These are phyloP conservation scores for Sapria himalayana DNA, from an alignment of 345 rosid species.

Conservation along the genomic window DNA sequence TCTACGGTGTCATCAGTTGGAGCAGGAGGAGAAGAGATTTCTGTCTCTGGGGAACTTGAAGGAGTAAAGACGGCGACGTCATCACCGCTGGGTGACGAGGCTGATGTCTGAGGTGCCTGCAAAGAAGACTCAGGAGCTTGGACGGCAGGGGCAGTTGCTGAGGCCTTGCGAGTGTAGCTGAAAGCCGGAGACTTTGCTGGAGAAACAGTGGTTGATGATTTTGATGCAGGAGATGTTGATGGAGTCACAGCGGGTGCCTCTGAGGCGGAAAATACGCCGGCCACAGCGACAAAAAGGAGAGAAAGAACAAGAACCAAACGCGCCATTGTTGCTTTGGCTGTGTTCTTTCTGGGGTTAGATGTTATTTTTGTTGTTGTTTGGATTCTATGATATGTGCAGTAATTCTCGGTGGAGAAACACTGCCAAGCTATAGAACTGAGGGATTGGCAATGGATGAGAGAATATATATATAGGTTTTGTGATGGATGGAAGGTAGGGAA, in stretches of 20 bases:
- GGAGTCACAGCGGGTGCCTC: constrained; percentile 7
- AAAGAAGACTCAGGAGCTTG: neutral
- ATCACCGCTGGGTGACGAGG: neutral
- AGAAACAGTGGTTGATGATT: neutral
- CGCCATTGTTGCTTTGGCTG: constrained; percentile 8
- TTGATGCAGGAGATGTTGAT: neutral
- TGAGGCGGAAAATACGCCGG: constrained; percentile 12
- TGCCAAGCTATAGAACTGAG: constrained; percentile 9
- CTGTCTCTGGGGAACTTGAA: neutral
- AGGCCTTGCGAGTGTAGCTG: neutral
- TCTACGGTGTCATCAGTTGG: neutral
- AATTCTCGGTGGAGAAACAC: constrained; percentile 12
- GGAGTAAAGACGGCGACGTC: neutral
- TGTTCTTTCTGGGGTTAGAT: neutral
- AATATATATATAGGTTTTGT: constrained; percentile 1
- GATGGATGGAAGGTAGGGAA: constrained; percentile 4
- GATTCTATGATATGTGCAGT: constrained; percentile 9
- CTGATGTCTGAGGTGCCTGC: neutral
- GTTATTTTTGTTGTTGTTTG: neutral
- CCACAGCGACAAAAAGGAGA: constrained; percentile 11
- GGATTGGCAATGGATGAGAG: neutral
- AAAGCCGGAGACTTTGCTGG: constrained; percentile 2
- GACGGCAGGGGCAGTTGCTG: neutral
- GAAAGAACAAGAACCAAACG: constrained; percentile 11
- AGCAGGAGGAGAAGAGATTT: constrained; percentile 11